These are phyloP conservation scores for Paramecium sexaurelia DNA, from an alignment of 73 alveolate genomes.

Conservation along the genomic window DNA sequence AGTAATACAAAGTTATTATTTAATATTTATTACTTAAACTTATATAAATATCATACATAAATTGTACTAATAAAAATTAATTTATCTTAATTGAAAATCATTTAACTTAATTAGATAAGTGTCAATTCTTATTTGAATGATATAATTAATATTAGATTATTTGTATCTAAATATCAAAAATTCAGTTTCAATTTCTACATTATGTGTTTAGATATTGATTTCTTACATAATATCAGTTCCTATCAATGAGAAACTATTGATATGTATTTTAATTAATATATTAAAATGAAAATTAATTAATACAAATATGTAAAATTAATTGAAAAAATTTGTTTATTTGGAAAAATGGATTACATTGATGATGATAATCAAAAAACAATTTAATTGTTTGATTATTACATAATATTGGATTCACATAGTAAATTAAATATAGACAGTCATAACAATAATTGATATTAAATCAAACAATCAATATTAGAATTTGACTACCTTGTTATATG, in stretches of 20 bases:
- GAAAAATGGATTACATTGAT: conserved; percentile 7
- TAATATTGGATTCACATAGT: conserved; percentile 26
- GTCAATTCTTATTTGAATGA: neutral
- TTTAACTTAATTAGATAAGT: neutral
- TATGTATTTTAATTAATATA: neutral
- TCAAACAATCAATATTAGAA: neutral
- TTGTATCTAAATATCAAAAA: neutral
- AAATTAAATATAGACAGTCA: neutral
- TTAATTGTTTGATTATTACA: neutral
- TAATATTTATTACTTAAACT: neutral
- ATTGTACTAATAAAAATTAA: neutral
- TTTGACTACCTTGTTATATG: neutral
- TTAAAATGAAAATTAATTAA: neutral
- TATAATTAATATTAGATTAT: neutral
- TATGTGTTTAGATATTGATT: too few species aligned
- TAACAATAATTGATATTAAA: neutral
- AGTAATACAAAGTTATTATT: neutral
- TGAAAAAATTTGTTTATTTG: neutral
- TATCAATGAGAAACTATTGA: neutral
- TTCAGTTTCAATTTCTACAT: neutral
- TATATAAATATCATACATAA: neutral
- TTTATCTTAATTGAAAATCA: neutral
- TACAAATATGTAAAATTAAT: conserved; percentile 12
- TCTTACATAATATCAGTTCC: too few species aligned
- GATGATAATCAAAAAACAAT: neutral